Evolutionary conservation across 805 yeast species (phyloP), one percentile per base, ranked within the genome.

Genomic region (Wickerhamiella sorbophila): DNA sequence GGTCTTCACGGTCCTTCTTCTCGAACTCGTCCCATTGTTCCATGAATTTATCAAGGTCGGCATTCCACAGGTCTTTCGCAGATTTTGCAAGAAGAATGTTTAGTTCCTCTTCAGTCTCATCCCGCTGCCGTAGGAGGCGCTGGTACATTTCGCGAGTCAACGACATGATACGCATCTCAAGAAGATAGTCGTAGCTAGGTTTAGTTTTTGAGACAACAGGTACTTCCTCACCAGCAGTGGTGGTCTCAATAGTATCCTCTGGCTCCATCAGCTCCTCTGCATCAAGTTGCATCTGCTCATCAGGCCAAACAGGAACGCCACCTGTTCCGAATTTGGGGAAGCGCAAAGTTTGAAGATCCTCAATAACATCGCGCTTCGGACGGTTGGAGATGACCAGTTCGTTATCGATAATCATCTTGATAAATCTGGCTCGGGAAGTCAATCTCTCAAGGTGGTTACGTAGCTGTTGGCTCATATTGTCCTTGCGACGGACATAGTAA

Each of bases 141-240:
- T 84, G 87, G 56, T 87, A 91, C 52, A 91, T 73, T 62, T 91
- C 98, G 44, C 70, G 71, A 0, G 98, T 88, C 56, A 91, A 72
- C 31, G 95, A 80, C 91, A 95, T 85, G 49, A 91, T 77, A 29
- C 86, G 74, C 95, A 91, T 82, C 41, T 91, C 93, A 41, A 91
- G 67, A 48, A 91, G 67, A 52, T 91, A 91, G 54, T 91, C 97
- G 60, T 75, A 88, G 5, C 78, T 68, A 8, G 85, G 73, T 14
- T 72, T 62, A 19, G 75, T 79, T 39, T 67, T 70, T 34, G 54
- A 55, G 40, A 58, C 58, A 2, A 33, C 26, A 57, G 37, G 48
- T 29, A 40, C 51, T n/a, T 47, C 51, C 20, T 40, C 48, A 17
- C 41, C 49, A 2, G 32, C 33, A 34, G n/a, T 73, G 71, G 18